phyloP scores from a whole-genome alignment of 2,329 filamentous ascomycete genomes.

The Talaromyces piceae region DNA sequence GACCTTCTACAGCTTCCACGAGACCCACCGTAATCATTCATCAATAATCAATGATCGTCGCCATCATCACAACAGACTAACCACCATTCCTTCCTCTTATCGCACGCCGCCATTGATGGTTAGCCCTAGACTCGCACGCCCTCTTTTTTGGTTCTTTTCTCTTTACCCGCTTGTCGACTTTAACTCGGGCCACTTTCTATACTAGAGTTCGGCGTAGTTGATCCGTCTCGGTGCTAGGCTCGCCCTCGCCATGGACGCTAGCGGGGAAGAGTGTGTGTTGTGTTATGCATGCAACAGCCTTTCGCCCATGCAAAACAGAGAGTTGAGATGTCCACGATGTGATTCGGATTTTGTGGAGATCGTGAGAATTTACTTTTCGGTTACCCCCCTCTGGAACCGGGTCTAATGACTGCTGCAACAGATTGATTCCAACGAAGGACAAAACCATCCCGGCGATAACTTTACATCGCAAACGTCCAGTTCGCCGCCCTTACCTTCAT shows the following conservation, averaged over 20 bases:
- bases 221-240: not conserved
- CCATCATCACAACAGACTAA: too few species aligned
- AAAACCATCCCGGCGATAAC: conserved; percentile 19
- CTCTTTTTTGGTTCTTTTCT: not conserved
- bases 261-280: conserved; percentile 60
- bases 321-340: conserved; percentile 70
- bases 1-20: not conserved
- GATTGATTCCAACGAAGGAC: conserved; percentile 30
- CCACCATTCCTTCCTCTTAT: too few species aligned
- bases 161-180: too few species aligned
- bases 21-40: not conserved
- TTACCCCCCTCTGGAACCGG: not conserved
- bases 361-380: conserved; percentile 40
- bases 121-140: not conserved
- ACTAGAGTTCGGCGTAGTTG: too few species aligned
- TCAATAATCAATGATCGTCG: too few species aligned
- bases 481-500: conserved; percentile 1
- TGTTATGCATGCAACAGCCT: conserved; percentile 77
- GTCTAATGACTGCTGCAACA: conserved; percentile 10
- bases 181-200: too few species aligned
- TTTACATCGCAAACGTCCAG: conserved; percentile 11
- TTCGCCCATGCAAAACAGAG: conserved; percentile 68
- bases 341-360: conserved; percentile 75
- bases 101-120: not conserved
- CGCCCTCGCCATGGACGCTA: conserved; percentile 25